Percentiles rank a stretch among this genome's conserved stretches.
phyloP scores from a whole-genome alignment of 768 basidiomycete species.

The Suillus paluster region DNA sequence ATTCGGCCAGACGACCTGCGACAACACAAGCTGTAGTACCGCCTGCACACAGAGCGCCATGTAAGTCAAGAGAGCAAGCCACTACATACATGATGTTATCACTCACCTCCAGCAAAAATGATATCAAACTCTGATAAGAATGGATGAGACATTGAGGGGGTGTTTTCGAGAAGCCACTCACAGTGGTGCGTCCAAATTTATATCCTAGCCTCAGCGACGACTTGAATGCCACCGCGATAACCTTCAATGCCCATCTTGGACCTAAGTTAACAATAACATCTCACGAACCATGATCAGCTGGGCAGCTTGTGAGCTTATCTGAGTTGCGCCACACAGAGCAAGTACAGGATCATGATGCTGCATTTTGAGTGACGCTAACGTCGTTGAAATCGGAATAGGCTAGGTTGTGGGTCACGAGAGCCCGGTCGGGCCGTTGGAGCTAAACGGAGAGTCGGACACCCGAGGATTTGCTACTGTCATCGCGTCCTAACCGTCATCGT shows the following conservation, averaged over 20 bases:
- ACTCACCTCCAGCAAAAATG: conserved; percentile 1
- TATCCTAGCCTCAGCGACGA: background rate
- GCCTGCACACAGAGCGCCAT: conserved; percentile 11
- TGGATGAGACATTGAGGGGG: background rate
- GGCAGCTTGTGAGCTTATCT: background rate
- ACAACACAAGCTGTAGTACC: conserved; percentile 33
- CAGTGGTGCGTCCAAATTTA: background rate
- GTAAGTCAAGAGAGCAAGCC: background rate
- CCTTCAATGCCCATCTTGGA: too few relatives aligned
- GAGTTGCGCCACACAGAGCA: background rate
- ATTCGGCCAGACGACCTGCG: conserved; percentile 29
- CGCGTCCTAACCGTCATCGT: background rate
- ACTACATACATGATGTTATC: too few relatives aligned
- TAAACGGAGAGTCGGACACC: background rate
- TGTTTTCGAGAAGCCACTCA: background rate
- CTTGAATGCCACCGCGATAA: background rate
- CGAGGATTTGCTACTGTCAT: background rate
- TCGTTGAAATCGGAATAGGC: background rate
- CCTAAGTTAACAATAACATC: too few relatives aligned
- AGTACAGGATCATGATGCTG: background rate
- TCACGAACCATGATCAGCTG: background rate
- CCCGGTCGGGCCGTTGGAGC: background rate
- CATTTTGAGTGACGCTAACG: background rate
- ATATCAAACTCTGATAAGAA: conserved; percentile 3
- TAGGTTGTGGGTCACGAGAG: background rate